Base-by-base conservation (phyloP, 768 basidiomycete genomes). In the Leccinum boreale region DNA sequence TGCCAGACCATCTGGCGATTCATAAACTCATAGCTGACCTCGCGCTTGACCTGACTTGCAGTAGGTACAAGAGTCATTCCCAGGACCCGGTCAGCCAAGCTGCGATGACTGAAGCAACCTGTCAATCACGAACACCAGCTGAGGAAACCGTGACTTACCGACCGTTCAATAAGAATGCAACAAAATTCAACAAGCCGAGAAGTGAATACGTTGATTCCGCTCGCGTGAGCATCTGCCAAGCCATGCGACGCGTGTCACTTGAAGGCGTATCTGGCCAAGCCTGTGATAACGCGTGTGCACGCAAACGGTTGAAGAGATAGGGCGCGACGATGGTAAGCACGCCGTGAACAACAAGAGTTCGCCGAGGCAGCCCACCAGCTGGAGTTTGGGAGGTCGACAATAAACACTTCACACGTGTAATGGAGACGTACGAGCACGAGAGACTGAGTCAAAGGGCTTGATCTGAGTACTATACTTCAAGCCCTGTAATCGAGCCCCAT, bases 1-100 rank as follows among this genome's bases (percentile, higher is more conserved):
- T 95, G 92, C 97, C 97, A 99, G 55, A 99, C 97, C 83, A 99
- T 91, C 72, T 98, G 96, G 63, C 97, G 90, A 66, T 98, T 98
- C 92, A 98, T 96, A 67, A 94, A 98, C 68, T 98, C 97, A 73
- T 97, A 99, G 67, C 92, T 96, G 52, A 98, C 90, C 64, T 95
- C 88, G 17, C 90, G 84, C 59, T 84, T 85, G 35, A 86, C 80
- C 33, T 87, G 81, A 44, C 80, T 76, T 31, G 85, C 82, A 0
- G 89, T 79, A 4, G 95, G 89, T 1, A 87, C 81, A 3, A 98
- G 82, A 29, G 79, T 78, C 78, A 99, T 82, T 24, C 78, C 73
- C 15, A 98, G 77, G 21, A 97, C 60, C 49, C 97, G 79, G 68
- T 96, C 93, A 12, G 86, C 77, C 26, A 94, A 69, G 26, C 93